Conservation (phyloP, 495 filamentous ascomycete species). For the Aspergillus sparsus region DNA sequence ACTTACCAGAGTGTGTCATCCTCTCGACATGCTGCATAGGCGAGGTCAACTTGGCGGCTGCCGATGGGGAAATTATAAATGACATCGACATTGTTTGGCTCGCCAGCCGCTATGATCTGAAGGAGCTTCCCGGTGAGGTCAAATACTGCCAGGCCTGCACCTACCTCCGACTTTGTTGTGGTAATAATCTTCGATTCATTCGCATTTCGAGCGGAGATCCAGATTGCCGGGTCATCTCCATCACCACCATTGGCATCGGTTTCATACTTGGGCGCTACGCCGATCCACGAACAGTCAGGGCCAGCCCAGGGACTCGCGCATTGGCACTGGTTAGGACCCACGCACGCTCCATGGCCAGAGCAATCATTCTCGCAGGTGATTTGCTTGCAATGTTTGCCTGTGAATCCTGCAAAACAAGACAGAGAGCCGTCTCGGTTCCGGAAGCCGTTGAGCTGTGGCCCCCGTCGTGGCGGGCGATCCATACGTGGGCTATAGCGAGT, state of each 20-base stretch:
- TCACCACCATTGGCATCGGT: slow-evolving; percentile 13
- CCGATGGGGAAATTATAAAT: slow-evolving; percentile 5
- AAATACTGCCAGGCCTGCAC: slow-evolving; percentile 8
- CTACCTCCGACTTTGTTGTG: slow-evolving; percentile 10
- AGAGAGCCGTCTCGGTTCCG: background rate
- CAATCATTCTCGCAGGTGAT: slow-evolving; percentile 6
- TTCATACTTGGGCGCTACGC: slow-evolving; percentile 7
- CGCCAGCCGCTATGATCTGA: slow-evolving; percentile 10
- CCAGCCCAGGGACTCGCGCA: slow-evolving; percentile 4
- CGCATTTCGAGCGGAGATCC: background rate
- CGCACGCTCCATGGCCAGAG: slow-evolving; percentile 3
- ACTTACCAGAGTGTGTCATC: slow-evolving; percentile 14
- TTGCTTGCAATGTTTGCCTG: background rate
- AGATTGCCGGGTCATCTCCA: slow-evolving; percentile 13
- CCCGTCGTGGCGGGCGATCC: no score
- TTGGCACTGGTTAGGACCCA: slow-evolving; percentile 4
- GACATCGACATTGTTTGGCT: slow-evolving; percentile 15
- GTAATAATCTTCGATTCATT: slow-evolving; percentile 5
- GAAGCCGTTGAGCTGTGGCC: slow-evolving; percentile 2
- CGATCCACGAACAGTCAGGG: slow-evolving; percentile 10
- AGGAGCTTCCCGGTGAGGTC: slow-evolving; percentile 12
- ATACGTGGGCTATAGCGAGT: background rate
- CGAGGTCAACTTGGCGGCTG: background rate
- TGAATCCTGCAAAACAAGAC: slow-evolving; percentile 13
- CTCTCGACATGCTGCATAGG: slow-evolving; percentile 10